Conservation (phyloP, 106 monocot genomes). For the Iris macrosiphon region DNA sequence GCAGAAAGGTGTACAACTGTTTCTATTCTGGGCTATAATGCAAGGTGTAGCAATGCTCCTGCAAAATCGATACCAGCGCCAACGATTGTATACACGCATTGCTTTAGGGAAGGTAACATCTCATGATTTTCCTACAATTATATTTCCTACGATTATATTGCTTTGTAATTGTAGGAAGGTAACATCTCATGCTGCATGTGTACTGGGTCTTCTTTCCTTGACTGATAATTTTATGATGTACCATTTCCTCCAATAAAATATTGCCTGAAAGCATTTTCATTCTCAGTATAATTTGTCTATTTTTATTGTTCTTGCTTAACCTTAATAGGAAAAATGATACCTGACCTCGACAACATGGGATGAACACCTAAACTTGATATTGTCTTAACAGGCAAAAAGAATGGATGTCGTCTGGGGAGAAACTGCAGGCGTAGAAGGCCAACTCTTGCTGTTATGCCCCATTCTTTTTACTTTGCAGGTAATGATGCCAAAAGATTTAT, state of each 20-base stretch:
- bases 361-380: too few relatives aligned
- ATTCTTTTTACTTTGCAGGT: slow-evolving; percentile 94
- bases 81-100: slow-evolving; percentile 86
- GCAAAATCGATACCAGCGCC: slow-evolving; percentile 85
- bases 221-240: too few relatives aligned
- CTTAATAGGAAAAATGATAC: too few relatives aligned
- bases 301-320: too few relatives aligned
- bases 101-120: slow-evolving; percentile 78
- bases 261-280: too few relatives aligned
- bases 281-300: too few relatives aligned
- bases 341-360: too few relatives aligned
- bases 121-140: background rate
- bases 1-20: slow-evolving; percentile 75
- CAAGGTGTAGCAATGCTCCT: slow-evolving; percentile 88
- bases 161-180: too few relatives aligned
- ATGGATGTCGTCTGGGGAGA: slow-evolving; percentile 99
- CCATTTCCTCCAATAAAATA: too few relatives aligned
- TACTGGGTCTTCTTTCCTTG: too few relatives aligned
- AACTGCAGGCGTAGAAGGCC: slow-evolving; percentile 92
- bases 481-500: too few relatives aligned
- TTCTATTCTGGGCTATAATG: slow-evolving; percentile 80
- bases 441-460: slow-evolving; percentile 71
- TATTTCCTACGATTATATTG: background rate
- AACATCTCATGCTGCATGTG: too few relatives aligned
- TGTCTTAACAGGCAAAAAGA: slow-evolving; percentile 72